Conservation (phyloP, 345 rosid genomes). For the Pseudoturritis turrita region DNA sequence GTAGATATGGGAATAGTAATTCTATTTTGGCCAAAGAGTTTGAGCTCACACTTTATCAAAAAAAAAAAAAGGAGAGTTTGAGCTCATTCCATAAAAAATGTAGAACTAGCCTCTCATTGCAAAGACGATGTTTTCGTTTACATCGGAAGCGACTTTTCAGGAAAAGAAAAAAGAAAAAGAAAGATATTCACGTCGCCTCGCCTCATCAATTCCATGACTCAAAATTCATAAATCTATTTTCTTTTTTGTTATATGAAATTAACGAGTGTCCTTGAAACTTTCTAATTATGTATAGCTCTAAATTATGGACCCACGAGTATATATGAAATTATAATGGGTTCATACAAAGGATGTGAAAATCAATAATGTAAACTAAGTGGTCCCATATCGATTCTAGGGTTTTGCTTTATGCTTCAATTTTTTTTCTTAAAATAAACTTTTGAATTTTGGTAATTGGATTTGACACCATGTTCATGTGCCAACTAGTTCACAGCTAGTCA, state of each 20-base stretch:
- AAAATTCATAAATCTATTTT: not conserved
- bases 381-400: slow-evolving; percentile 5
- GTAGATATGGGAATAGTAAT: no score
- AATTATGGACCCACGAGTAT: slow-evolving; percentile 3
- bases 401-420: not conserved
- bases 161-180: not conserved
- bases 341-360: slow-evolving; percentile 12
- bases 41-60: no score
- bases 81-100: not conserved
- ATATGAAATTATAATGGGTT: slow-evolving; percentile 2
- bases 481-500: slow-evolving; percentile 11
- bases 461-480: slow-evolving; percentile 21
- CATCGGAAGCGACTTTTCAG: not conserved
- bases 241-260: not conserved
- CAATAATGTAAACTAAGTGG: slow-evolving; percentile 10
- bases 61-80: no score
- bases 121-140: not conserved
- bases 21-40: not conserved
- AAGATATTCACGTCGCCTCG: not conserved
- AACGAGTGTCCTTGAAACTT: slow-evolving; percentile 10
- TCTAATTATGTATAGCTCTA: not conserved
- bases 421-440: not conserved
- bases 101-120: not conserved
- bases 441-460: not conserved
- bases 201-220: not conserved